Percentiles rank a stretch among this genome's conserved stretches.
Evolutionary conservation across 2,329 filamentous ascomycete genomes (phyloP).

Genomic region (Trichoderma gracile): DNA sequence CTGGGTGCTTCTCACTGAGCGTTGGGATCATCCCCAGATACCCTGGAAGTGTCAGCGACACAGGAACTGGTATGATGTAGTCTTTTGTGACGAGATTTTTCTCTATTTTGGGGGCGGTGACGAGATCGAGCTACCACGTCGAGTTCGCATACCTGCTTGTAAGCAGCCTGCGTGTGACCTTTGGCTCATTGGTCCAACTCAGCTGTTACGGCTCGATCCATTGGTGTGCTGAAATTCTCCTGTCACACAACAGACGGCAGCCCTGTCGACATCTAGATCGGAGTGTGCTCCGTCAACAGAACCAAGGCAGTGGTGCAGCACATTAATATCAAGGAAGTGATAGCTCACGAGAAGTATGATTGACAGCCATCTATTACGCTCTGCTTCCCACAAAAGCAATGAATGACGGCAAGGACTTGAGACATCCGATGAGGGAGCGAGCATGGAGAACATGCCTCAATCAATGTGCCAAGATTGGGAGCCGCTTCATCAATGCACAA

Average conservation of each 20-base stretch:
- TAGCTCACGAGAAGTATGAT: neutral
- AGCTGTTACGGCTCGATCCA: neutral
- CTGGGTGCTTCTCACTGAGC: neutral
- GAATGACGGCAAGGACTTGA: neutral
- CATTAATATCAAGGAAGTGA: too few species aligned
- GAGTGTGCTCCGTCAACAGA: neutral
- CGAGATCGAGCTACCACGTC: neutral
- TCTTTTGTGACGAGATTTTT: neutral
- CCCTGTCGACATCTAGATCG: neutral
- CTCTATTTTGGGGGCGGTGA: neutral
- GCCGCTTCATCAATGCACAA: neutral
- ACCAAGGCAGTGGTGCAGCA: neutral
- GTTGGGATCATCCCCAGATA: neutral
- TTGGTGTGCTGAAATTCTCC: slow-evolving; percentile 3
- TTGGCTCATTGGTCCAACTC: neutral
- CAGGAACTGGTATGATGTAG: neutral
- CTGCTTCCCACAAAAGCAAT: neutral
- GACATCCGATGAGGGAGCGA: neutral
- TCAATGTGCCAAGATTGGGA: neutral
- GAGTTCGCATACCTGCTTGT: slow-evolving; percentile 3
- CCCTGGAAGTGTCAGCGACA: neutral
- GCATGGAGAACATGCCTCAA: neutral
- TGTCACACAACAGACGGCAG: slow-evolving; percentile 14
- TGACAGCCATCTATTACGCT: neutral
- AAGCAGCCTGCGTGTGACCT: neutral